Percentiles rank a stretch among this genome's conserved stretches.
These are phyloP conservation scores for Eucalyptus regnans DNA, from an alignment of 345 rosid genomes.

Conservation along the genomic window DNA sequence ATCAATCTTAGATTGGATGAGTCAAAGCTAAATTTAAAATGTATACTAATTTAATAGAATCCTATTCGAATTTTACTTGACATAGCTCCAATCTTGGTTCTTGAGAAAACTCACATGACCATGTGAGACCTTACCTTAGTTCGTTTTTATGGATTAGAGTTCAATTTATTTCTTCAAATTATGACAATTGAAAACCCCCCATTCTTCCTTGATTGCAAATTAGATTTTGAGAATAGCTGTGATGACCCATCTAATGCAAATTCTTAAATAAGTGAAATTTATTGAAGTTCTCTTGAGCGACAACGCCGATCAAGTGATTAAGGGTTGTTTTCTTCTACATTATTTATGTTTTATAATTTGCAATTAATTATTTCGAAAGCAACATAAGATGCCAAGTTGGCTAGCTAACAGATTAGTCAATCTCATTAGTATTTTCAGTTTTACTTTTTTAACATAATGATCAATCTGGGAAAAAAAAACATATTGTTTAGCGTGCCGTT, in stretches of 20 bases:
- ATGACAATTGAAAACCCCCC: neutral
- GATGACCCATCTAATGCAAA: neutral
- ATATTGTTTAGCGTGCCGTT: too few species aligned
- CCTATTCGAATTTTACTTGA: neutral
- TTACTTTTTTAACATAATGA: neutral
- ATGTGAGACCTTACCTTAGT: neutral
- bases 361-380: neutral
- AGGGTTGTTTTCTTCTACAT: neutral
- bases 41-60: neutral
- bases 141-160: neutral
- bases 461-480: neutral
- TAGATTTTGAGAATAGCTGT: neutral
- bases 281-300: neutral
- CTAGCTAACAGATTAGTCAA: neutral
- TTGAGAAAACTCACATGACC: neutral
- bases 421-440: neutral
- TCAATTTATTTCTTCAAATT: neutral
- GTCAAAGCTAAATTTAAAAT: too few species aligned
- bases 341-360: neutral
- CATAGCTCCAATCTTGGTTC: neutral
- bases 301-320: neutral
- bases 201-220: neutral
- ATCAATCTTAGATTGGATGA: too few species aligned
- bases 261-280: neutral
- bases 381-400: neutral